Evolutionary conservation across 31 red algal genomes (phyloP).

Genomic region (Odonthalia washingtoniensis): DNA sequence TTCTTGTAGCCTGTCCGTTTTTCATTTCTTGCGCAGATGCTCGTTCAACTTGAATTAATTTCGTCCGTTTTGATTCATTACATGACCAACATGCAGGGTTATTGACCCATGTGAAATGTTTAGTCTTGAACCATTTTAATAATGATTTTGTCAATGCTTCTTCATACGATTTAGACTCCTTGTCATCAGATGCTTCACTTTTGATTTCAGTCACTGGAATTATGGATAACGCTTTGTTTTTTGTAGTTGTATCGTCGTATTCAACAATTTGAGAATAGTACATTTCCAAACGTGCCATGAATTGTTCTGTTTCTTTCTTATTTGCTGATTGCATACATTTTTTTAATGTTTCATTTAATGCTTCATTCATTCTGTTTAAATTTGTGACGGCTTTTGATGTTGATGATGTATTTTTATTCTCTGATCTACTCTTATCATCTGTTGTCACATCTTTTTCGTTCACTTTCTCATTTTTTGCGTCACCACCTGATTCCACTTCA

Average conservation of each 20-base stretch:
- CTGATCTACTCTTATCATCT: too few relatives aligned
- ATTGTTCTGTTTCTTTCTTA: slow-evolving; percentile 15
- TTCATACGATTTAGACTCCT: slow-evolving; percentile 42
- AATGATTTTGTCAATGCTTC: slow-evolving; percentile 56
- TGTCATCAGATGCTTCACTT: slow-evolving; percentile 25
- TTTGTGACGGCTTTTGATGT: too few relatives aligned
- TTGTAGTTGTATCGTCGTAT: slow-evolving; percentile 52
- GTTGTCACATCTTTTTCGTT: too few relatives aligned
- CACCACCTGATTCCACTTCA: too few relatives aligned
- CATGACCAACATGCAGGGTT: slow-evolving; percentile 68
- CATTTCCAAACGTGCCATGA: slow-evolving; percentile 34
- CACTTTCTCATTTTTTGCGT: too few relatives aligned
- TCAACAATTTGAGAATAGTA: slow-evolving; percentile 39
- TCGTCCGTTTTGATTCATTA: slow-evolving; percentile 35
- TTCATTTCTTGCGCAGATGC: slow-evolving; percentile 44
- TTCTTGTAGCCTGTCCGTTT: slow-evolving; percentile 40
- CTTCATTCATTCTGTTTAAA: too few relatives aligned
- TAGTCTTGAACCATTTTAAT: slow-evolving; percentile 83
- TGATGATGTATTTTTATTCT: too few relatives aligned
- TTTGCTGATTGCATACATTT: neutral
- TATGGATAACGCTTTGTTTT: slow-evolving; percentile 47
- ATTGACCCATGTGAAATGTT: slow-evolving; percentile 84
- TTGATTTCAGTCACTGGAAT: slow-evolving; percentile 36
- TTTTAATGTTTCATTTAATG: neutral
- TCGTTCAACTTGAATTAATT: slow-evolving; percentile 27